Evolutionary conservation across 2,329 filamentous ascomycete species (phyloP).

Genomic region (Microcera coccophila): DNA sequence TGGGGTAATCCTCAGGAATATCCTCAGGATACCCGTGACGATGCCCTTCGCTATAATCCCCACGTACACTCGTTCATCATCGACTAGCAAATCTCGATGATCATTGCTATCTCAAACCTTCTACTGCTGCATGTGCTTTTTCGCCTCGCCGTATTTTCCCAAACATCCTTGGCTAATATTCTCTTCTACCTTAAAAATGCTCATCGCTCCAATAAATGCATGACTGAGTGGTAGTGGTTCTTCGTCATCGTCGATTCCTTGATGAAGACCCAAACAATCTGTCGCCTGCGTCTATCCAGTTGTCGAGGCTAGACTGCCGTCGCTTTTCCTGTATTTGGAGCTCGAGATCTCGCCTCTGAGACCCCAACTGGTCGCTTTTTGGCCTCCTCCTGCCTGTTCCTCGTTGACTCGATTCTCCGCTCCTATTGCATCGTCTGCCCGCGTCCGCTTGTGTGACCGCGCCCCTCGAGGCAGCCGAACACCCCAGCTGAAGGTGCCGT

Average conservation of each 20-base stretch:
- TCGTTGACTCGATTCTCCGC: slow-evolving; percentile 2
- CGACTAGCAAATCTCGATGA: no score
- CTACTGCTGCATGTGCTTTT: no score
- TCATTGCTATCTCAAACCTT: no score
- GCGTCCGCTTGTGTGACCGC: slow-evolving; percentile 9
- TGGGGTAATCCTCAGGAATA: no score
- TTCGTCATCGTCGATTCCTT: slow-evolving; percentile 6
- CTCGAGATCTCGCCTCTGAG: slow-evolving; percentile 1
- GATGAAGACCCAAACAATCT: slow-evolving; percentile 19
- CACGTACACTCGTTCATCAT: no score
- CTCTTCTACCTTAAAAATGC: neutral
- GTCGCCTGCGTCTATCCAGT: slow-evolving; percentile 23
- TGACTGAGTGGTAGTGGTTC: neutral
- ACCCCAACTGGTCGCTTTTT: slow-evolving; percentile 2
- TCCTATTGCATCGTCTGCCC: slow-evolving; percentile 10
- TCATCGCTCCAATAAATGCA: neutral
- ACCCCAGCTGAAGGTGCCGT: slow-evolving; percentile 1
- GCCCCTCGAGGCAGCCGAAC: slow-evolving; percentile 2
- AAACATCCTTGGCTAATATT: no score
- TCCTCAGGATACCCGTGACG: no score
- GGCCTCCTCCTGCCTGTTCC: neutral
- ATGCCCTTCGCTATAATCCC: no score
- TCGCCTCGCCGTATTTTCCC: no score
- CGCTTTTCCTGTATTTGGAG: slow-evolving; percentile 13
- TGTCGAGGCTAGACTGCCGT: slow-evolving; percentile 18